A percentile compares a stretch with the other conserved stretches of the same genome.
Conservation (phyloP, 495 filamentous ascomycete species). For the Hypoxylon intermedium region DNA sequence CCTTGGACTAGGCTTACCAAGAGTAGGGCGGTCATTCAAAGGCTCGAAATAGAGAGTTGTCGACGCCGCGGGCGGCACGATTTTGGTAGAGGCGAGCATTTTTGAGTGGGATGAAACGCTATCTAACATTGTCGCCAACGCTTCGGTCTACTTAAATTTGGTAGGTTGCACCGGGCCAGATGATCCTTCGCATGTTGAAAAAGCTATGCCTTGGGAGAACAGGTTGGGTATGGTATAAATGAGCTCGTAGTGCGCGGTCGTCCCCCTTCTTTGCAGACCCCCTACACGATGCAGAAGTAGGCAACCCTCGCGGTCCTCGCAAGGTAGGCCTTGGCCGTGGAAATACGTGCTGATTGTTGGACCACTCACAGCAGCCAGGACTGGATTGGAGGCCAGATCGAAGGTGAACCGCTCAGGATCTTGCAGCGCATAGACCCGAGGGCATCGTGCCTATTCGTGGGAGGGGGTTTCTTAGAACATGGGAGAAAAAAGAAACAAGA, state of each 20-base stretch:
- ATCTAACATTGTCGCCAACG: constrained; percentile 26
- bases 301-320: constrained; percentile 24
- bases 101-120: constrained; percentile 24
- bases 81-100: constrained; percentile 38
- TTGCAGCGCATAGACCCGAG: constrained; percentile 36
- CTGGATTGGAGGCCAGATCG: constrained; percentile 35
- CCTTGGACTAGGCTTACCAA: constrained; percentile 40
- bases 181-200: constrained; percentile 30
- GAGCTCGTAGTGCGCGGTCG: constrained; percentile 11
- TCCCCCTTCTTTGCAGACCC: constrained; percentile 26
- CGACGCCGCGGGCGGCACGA: constrained; percentile 35
- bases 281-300: constrained; percentile 33
- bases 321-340: constrained; percentile 14
- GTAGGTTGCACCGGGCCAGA: constrained; percentile 26
- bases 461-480: constrained; percentile 11
- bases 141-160: constrained; percentile 14
- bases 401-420: constrained; percentile 32
- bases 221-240: constrained; percentile 11
- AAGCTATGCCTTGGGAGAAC: constrained; percentile 12
- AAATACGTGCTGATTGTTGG: constrained; percentile 30
- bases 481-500: constrained; percentile 13
- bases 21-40: constrained; percentile 29
- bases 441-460: constrained; percentile 24
- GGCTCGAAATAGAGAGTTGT: constrained; percentile 43
- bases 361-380: constrained; percentile 34